Conservation (phyloP, 2,329 filamentous ascomycete genomes). For the Thermothelomyces thermophilus region DNA sequence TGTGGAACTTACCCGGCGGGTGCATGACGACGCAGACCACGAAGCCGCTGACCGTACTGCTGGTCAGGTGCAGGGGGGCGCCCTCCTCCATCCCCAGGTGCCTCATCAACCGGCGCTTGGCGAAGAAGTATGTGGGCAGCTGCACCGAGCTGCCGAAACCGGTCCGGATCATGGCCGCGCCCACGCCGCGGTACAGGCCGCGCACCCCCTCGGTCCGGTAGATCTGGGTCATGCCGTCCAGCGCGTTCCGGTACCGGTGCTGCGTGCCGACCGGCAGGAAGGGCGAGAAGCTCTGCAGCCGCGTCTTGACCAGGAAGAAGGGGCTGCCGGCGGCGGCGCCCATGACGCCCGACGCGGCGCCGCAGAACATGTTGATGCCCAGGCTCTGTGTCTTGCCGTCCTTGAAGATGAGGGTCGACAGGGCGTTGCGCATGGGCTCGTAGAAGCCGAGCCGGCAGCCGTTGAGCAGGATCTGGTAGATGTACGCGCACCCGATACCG, state of each 20-base stretch:
- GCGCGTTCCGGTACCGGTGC: conserved; percentile 79
- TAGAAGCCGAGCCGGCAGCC: conserved; percentile 96
- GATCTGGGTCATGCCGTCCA: conserved; percentile 77
- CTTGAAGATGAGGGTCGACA: conserved; percentile 64
- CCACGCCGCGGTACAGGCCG: conserved; percentile 84
- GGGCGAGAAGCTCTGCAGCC: conserved; percentile 87
- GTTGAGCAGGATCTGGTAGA: conserved; percentile 95
- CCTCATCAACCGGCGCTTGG: conserved; percentile 75
- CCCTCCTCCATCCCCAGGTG: conserved; percentile 89
- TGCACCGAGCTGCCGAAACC: conserved; percentile 95
- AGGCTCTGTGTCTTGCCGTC: conserved; percentile 74
- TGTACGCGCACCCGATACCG: conserved; percentile 84
- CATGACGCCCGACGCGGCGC: conserved; percentile 80
- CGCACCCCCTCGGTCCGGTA: conserved; percentile 67
- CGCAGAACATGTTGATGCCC: conserved; percentile 87
- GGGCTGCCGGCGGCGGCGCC: conserved; percentile 90
- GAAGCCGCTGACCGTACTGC: conserved; percentile 84
- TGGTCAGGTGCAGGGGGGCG: conserved; percentile 78
- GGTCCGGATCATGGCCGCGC: conserved; percentile 90
- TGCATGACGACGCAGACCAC: conserved; percentile 98
- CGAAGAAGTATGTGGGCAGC: conserved; percentile 96
- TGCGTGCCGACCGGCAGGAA: conserved; percentile 95
- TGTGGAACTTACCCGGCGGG: conserved; percentile 62
- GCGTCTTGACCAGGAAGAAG: conserved; percentile 97
- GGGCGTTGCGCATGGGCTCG: conserved; percentile 74